Evolutionary conservation across 2,329 filamentous ascomycete species (phyloP).

Genomic region (Sarocladium oryzae): DNA sequence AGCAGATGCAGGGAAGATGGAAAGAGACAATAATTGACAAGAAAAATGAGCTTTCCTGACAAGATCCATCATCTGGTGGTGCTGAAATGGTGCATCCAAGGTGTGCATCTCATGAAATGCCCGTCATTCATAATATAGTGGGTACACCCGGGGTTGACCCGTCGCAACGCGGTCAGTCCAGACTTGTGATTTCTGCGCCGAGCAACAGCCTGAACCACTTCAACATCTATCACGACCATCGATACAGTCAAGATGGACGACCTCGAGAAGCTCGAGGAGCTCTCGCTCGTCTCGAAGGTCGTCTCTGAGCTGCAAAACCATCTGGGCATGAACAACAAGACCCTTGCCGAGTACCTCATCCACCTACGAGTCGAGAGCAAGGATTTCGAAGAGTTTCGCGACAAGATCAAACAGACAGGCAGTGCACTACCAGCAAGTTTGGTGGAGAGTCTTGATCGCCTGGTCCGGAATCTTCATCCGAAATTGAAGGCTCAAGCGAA

Average conservation of each 20-base stretch:
- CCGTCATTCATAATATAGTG: too few relatives aligned
- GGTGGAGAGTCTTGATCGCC: constrained; percentile 82
- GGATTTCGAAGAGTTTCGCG: constrained; percentile 66
- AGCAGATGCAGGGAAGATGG: too few relatives aligned
- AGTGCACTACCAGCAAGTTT: constrained; percentile 80
- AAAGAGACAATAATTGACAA: too few relatives aligned
- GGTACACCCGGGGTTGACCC: background rate
- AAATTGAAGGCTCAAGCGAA: constrained; percentile 61
- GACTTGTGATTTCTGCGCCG: constrained; percentile 14
- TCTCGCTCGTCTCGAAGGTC: constrained; percentile 92
- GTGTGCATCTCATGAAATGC: too few relatives aligned
- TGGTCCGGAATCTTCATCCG: constrained; percentile 86
- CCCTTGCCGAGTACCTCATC: constrained; percentile 93
- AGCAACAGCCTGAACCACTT: constrained; percentile 10
- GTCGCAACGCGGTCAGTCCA: constrained; percentile 6
- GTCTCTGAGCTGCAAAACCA: constrained; percentile 93
- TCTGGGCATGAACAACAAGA: constrained; percentile 86
- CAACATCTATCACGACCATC: background rate
- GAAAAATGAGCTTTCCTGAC: too few relatives aligned
- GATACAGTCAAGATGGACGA: constrained; percentile 68
- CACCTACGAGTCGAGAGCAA: constrained; percentile 75
- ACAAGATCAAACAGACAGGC: constrained; percentile 66
- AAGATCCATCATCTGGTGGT: too few relatives aligned
- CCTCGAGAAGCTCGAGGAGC: constrained; percentile 74
- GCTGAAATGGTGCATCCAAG: too few relatives aligned